phyloP scores from a whole-genome alignment of 208 protist species.

The Acanthamoeba royreba region DNA sequence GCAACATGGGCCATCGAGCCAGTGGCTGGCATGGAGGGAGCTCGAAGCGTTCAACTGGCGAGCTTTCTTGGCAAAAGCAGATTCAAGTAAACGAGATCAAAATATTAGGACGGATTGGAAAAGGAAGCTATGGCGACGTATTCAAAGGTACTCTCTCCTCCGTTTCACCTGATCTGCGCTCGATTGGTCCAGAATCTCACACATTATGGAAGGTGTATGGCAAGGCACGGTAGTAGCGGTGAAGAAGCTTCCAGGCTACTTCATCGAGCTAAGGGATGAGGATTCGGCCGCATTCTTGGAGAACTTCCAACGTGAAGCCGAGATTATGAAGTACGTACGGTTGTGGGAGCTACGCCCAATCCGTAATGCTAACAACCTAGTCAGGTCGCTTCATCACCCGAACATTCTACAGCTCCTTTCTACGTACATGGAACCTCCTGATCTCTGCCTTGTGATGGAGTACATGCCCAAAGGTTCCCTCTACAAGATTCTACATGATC shows the following conservation, averaged over 20 bases:
- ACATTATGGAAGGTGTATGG: neutral
- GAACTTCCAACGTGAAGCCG: conserved; percentile 6
- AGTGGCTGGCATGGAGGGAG: no score
- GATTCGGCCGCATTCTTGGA: conserved; percentile 10
- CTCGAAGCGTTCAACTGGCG: neutral
- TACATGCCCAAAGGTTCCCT: conserved; percentile 38
- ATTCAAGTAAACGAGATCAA: neutral
- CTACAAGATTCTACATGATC: conserved; percentile 22
- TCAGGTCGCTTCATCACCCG: conserved; percentile 3
- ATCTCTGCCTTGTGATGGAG: conserved; percentile 42
- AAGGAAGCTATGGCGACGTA: conserved; percentile 36
- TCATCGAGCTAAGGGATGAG: neutral
- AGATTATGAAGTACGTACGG: conserved; percentile 9
- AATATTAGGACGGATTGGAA: neutral
- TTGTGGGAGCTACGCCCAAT: no score
- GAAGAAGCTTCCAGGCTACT: conserved; percentile 16
- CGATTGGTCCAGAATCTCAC: neutral
- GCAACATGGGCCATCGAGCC: neutral
- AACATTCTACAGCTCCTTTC: conserved; percentile 25
- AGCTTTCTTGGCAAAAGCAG: neutral
- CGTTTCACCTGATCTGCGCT: neutral
- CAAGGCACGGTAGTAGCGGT: conserved; percentile 15
- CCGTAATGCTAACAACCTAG: no score
- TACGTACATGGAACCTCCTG: neutral
- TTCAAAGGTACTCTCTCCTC: neutral